phyloP scores from a whole-genome alignment of 805 yeast species.

The Hanseniaspora singularis region DNA sequence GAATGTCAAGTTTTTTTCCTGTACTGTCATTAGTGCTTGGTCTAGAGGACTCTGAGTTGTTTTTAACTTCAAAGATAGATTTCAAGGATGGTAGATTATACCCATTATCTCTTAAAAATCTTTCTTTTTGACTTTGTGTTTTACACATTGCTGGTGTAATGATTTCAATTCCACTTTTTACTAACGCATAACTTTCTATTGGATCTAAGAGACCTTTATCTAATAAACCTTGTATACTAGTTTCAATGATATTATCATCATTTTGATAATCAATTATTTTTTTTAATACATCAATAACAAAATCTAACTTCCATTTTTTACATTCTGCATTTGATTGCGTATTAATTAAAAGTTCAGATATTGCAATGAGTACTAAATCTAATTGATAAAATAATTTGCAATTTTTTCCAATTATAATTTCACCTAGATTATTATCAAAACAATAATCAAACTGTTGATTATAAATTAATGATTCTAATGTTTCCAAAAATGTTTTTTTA shows the following conservation, averaged over 20 bases:
- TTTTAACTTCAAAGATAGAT: conserved; percentile 22
- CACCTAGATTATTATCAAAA: conserved; percentile 26
- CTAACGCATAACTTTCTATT: conserved; percentile 12
- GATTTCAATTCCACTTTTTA: conserved; percentile 2
- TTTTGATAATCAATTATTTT: not conserved
- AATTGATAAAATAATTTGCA: conserved; percentile 12
- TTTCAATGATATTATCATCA: conserved; percentile 4
- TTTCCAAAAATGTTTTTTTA: not conserved
- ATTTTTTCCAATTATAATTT: conserved; percentile 17
- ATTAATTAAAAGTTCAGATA: conserved; percentile 8
- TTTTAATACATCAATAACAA: conserved; percentile 5
- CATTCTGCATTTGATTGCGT: conserved; percentile 3
- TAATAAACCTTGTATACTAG: not conserved
- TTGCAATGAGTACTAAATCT: conserved; percentile 6
- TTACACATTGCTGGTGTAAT: conserved; percentile 15
- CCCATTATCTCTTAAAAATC: conserved; percentile 11
- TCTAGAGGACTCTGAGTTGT: not conserved
- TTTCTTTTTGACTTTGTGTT: conserved; percentile 13
- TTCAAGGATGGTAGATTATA: conserved; percentile 27
- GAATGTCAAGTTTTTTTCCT: conserved; percentile 30
- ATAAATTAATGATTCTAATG: not conserved
- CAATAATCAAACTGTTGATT: conserved; percentile 14
- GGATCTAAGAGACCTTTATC: conserved; percentile 10
- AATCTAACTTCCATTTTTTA: conserved; percentile 14
- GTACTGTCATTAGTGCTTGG: conserved; percentile 2